Evolutionary conservation across 306 rosid species (phyloP).

Genomic region (Corylus americana): DNA sequence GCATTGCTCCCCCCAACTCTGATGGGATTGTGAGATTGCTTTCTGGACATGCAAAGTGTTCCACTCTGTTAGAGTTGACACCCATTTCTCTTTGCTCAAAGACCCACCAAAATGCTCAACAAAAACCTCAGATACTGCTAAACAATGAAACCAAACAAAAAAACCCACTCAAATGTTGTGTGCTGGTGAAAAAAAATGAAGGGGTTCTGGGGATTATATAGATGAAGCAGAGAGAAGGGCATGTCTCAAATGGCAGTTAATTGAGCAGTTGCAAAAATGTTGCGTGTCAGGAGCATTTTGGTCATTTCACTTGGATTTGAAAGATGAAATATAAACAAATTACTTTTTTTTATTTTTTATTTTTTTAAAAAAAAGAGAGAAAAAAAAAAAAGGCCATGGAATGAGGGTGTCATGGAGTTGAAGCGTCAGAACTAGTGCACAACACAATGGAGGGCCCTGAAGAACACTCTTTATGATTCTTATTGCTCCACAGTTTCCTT

Average conservation of each 20-base stretch:
- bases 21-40: slow-evolving; percentile 43
- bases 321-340: neutral
- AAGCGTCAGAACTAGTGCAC: neutral
- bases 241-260: neutral
- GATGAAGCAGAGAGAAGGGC: neutral
- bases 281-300: neutral
- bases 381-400: neutral
- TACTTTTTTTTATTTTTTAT: neutral
- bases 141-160: neutral
- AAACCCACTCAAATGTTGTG: neutral
- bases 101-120: slow-evolving; percentile 3
- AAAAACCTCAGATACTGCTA: neutral
- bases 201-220: neutral
- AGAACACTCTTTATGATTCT: neutral
- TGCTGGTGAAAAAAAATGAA: neutral
- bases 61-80: slow-evolving; percentile 69
- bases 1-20: slow-evolving; percentile 33
- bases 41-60: slow-evolving; percentile 44
- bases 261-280: neutral
- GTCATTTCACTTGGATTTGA: neutral
- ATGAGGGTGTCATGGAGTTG: neutral
- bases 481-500: neutral
- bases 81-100: slow-evolving; percentile 42
- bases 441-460: neutral
- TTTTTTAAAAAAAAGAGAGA: no score